These are phyloP conservation scores for Vanderwaltozyma yarrowii DNA, from an alignment of 805 yeast genomes.

Conservation along the genomic window DNA sequence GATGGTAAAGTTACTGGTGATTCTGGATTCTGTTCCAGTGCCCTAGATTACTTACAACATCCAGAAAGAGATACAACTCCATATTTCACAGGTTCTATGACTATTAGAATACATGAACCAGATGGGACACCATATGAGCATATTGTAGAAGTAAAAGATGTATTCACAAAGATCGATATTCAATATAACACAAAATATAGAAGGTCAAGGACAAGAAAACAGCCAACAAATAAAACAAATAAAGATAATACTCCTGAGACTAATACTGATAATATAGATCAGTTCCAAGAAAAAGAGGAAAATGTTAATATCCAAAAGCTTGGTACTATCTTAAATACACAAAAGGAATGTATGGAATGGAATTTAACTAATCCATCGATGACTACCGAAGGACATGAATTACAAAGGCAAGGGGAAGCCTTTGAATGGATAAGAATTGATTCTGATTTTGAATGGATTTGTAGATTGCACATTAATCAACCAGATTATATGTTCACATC, in stretches of 20 bases:
- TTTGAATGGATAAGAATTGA: slow-evolving; percentile 98
- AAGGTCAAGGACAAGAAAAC: slow-evolving; percentile 55
- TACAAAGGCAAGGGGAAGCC: slow-evolving; percentile 51
- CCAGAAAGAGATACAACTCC: slow-evolving; percentile 16
- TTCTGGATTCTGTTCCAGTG: slow-evolving; percentile 22
- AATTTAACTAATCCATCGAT: slow-evolving; percentile 56
- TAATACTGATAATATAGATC: background rate
- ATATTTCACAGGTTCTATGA: slow-evolving; percentile 87
- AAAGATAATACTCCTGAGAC: slow-evolving; percentile 19
- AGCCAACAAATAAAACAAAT: background rate
- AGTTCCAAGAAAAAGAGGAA: background rate
- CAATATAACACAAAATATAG: slow-evolving; percentile 92
- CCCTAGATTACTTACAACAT: slow-evolving; percentile 16
- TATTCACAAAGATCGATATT: slow-evolving; percentile 77
- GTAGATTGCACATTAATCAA: slow-evolving; percentile 68
- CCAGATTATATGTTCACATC: slow-evolving; percentile 94
- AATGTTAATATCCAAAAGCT: slow-evolving; percentile 25
- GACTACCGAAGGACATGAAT: slow-evolving; percentile 30
- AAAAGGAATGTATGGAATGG: slow-evolving; percentile 62
- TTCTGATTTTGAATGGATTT: slow-evolving; percentile 96
- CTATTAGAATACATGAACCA: slow-evolving; percentile 92
- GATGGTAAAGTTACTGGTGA: slow-evolving; percentile 17
- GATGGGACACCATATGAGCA: slow-evolving; percentile 99
- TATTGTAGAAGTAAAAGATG: slow-evolving; percentile 82
- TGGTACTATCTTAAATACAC: slow-evolving; percentile 65